Evolutionary conservation across 768 basidiomycete genomes (phyloP).

Genomic region (Arthromyces matolae): DNA sequence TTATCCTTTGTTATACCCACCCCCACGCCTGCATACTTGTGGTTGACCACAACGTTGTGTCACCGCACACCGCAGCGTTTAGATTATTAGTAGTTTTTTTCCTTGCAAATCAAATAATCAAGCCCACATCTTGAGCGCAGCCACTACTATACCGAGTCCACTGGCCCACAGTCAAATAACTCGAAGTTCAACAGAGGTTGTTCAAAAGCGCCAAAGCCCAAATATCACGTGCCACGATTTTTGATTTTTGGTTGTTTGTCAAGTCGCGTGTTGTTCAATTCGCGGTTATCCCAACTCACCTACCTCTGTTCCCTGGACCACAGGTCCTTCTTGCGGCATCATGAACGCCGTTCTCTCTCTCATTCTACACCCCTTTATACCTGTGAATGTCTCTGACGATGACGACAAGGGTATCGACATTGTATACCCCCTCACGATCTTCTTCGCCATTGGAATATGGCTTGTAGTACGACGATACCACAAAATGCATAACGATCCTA

Average conservation of each 20-base stretch:
- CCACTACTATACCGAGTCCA: too few relatives aligned
- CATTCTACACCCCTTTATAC: slow-evolving; percentile 52
- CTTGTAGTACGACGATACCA: slow-evolving; percentile 73
- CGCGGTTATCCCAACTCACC: not conserved
- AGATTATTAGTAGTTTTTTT: too few relatives aligned
- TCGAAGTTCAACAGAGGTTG: not conserved
- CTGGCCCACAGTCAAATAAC: too few relatives aligned
- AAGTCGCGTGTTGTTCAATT: slow-evolving; percentile 13
- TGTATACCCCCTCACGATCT: slow-evolving; percentile 61
- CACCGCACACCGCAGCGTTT: too few relatives aligned
- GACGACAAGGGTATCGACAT: slow-evolving; percentile 56
- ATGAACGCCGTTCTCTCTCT: slow-evolving; percentile 46
- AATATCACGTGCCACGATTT: slow-evolving; percentile 3
- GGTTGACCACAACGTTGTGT: too few relatives aligned
- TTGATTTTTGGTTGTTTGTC: too few relatives aligned
- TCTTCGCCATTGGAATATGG: slow-evolving; percentile 78
- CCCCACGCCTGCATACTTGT: too few relatives aligned
- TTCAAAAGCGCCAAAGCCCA: not conserved
- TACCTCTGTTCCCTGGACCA: too few relatives aligned
- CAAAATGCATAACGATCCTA: slow-evolving; percentile 67
- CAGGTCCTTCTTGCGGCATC: slow-evolving; percentile 12
- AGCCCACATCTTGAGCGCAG: too few relatives aligned
- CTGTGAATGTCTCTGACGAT: slow-evolving; percentile 45
- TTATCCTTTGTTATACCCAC: too few relatives aligned
- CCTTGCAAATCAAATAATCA: not conserved